Base-by-base conservation (phyloP, 768 basidiomycete genomes). In the Cubamyces sp. region DNA sequence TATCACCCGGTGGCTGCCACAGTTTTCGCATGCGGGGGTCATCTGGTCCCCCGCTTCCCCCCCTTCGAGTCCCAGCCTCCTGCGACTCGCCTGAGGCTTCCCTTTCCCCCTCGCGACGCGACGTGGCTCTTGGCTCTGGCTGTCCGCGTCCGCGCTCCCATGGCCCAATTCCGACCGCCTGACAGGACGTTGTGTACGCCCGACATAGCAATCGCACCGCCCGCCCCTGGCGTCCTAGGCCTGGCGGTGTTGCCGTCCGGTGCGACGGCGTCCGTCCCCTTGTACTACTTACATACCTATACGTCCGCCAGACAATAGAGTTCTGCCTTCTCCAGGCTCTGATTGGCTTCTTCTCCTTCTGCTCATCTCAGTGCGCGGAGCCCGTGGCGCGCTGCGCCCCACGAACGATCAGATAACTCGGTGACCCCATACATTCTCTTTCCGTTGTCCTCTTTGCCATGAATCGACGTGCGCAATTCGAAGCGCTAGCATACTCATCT, bases 331-430 rank as follows among this genome's bases (percentile, higher is more conserved):
- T 19, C n/a, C n/a, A n/a, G n/a, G n/a, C 28, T 26, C 48, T 15
- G 34, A 41, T 23, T 3, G 37, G 39, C 37, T 39, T 37, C 40
- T 49, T 19, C 21, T 25, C 12, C 12, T 21, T 19, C 45, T 19
- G 34, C 34, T 34, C 34, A 23, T 25, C 19, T 50, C 30, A 28
- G 2, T 4, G 2, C 5, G 23, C 25, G 34, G 11, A 37, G 26
- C 42, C 21, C 42, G 23, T 45, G 42, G 18, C 9, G 42, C 45
- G 54, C 54, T 56, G 54, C 54, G 54, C 54, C 25, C 26, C 43
- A 28, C 42, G 54, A 55, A 55, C n/a, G 54, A 46, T 46, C 43
- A 56, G 54, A 46, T 56, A 21, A 8, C 26, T 25, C 25, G n/a
- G n/a, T n/a, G 23, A 49, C 48, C 26, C 48, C 15, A 28, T 28